phyloP scores from a whole-genome alignment of 768 basidiomycete genomes.

The Lactifluus volemus region DNA sequence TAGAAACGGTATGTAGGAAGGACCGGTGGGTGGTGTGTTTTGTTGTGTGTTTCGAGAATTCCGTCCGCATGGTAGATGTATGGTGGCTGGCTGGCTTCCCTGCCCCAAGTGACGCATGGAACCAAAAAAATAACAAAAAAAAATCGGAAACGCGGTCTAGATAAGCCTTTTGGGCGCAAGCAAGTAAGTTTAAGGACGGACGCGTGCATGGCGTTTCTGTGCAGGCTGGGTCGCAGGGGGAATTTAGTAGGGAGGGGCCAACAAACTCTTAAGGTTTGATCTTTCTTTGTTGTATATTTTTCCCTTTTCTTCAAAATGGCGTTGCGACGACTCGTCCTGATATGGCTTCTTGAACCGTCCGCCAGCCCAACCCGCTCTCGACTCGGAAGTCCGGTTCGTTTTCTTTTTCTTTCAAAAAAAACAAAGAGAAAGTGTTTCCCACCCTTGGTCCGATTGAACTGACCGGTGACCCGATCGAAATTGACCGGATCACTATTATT shows the following conservation, averaged over 20 bases:
- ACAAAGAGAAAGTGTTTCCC: too few relatives aligned
- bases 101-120: slow-evolving; percentile 4
- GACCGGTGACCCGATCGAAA: too few relatives aligned
- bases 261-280: slow-evolving; percentile 13
- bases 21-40: not conserved
- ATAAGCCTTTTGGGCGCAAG: slow-evolving; percentile 1
- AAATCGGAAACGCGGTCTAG: not conserved
- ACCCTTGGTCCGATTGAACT: too few relatives aligned
- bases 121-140: not conserved
- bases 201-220: not conserved
- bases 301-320: not conserved
- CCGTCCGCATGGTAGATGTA: slow-evolving; percentile 13
- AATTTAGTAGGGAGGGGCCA: not conserved
- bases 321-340: too few relatives aligned
- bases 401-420: too few relatives aligned
- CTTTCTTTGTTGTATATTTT: not conserved
- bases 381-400: too few relatives aligned
- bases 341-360: too few relatives aligned
- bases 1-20: not conserved
- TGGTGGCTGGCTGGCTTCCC: slow-evolving; percentile 3
- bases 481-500: too few relatives aligned
- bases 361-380: too few relatives aligned
- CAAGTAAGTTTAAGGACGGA: not conserved
- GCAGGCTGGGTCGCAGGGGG: not conserved
- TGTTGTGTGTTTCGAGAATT: not conserved